Conservation (phyloP, 1,284 basidiomycete genomes). For the Rhizoctonia solani region DNA sequence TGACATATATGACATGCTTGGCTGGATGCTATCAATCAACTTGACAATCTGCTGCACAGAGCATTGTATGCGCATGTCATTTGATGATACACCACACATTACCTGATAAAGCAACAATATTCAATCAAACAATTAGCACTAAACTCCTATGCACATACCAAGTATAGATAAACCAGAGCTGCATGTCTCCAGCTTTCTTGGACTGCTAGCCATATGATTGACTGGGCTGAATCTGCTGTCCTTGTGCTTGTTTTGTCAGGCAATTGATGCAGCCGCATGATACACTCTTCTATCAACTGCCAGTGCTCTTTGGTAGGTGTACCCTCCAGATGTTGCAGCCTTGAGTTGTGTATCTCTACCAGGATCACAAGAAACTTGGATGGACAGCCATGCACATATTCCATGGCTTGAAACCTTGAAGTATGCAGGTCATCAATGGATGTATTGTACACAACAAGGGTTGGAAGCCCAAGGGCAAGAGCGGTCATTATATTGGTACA, state of each 20-base stretch:
- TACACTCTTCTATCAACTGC: background rate
- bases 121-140: background rate
- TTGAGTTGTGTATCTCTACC: too few relatives aligned
- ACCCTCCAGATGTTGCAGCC: background rate
- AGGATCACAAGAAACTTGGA: background rate
- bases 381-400: conserved; percentile 6
- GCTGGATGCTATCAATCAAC: background rate
- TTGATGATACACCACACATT: background rate
- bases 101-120: background rate
- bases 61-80: background rate
- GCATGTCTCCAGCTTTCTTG: too few relatives aligned
- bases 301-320: too few relatives aligned
- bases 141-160: too few relatives aligned
- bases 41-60: conserved; percentile 5
- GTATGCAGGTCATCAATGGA: background rate
- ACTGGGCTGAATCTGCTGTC: background rate
- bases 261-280: background rate
- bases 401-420: background rate
- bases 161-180: too few relatives aligned
- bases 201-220: background rate
- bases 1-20: background rate
- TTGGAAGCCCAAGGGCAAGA: too few relatives aligned
- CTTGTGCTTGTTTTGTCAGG: background rate
- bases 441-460: conserved; percentile 16
- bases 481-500: background rate